These are phyloP conservation scores for Trichoderma erinaceum DNA, from an alignment of 495 filamentous ascomycete species.

Conservation along the genomic window DNA sequence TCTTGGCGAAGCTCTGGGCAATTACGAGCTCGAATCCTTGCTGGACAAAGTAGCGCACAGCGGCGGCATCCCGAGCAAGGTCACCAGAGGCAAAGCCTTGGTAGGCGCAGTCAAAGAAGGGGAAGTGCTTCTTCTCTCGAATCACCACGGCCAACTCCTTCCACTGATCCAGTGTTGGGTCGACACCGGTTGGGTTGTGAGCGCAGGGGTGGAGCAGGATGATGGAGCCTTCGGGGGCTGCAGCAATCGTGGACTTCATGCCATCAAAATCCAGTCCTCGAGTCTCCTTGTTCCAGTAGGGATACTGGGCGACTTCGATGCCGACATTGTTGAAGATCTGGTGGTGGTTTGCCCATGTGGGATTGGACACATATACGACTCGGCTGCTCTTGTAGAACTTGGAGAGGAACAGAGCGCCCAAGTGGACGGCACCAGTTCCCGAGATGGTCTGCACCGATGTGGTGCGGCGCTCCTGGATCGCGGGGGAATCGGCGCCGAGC, in stretches of 20 bases:
- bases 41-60: slow-evolving; percentile 86
- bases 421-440: slow-evolving; percentile 84
- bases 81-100: slow-evolving; percentile 96
- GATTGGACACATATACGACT: slow-evolving; percentile 80
- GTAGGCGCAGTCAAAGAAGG: slow-evolving; percentile 98
- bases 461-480: slow-evolving; percentile 77
- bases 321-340: slow-evolving; percentile 95
- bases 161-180: slow-evolving; percentile 93
- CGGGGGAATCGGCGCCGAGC: slow-evolving; percentile 71
- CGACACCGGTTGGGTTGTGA: slow-evolving; percentile 97
- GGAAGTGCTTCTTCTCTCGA: slow-evolving; percentile 73
- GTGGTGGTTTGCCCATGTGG: slow-evolving; percentile 98
- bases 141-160: slow-evolving; percentile 75
- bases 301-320: slow-evolving; percentile 73
- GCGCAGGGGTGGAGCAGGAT: slow-evolving; percentile 94
- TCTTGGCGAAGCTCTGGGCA: slow-evolving; percentile 97
- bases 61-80: slow-evolving; percentile 77
- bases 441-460: slow-evolving; percentile 75
- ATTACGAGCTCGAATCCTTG: slow-evolving; percentile 94
- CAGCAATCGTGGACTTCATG: slow-evolving; percentile 62
- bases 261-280: slow-evolving; percentile 88
- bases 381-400: slow-evolving; percentile 66
- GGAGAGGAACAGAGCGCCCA: slow-evolving; percentile 80
- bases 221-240: slow-evolving; percentile 70
- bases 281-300: slow-evolving; percentile 83